These are phyloP conservation scores for Epipyxis sp. DNA, from an alignment of 108 stramenopile species.

Conservation along the genomic window DNA sequence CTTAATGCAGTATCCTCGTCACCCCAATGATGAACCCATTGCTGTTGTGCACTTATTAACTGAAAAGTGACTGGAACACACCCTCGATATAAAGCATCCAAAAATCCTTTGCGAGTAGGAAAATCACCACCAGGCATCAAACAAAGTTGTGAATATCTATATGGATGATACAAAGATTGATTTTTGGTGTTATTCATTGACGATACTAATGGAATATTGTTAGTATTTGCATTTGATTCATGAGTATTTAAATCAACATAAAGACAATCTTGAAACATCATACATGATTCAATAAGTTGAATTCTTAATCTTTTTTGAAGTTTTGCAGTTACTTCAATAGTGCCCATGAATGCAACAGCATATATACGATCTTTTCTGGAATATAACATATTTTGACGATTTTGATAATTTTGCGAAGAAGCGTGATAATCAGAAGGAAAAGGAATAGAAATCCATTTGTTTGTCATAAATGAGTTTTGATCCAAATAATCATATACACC, in stretches of 20 bases:
- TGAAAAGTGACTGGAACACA: conserved; percentile 18
- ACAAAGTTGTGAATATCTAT: background rate
- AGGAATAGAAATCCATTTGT: background rate
- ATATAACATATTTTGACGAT: background rate
- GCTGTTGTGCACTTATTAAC: background rate
- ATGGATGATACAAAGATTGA: background rate
- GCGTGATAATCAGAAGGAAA: conserved; percentile 8
- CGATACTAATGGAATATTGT: background rate
- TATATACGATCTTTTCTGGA: background rate
- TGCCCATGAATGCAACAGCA: background rate
- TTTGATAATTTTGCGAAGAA: background rate
- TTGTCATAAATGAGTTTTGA: background rate
- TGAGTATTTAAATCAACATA: background rate
- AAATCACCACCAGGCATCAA: conserved; percentile 19
- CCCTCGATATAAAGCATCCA: background rate
- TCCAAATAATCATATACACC: background rate
- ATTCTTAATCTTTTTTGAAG: background rate
- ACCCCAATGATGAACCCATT: background rate
- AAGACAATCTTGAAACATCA: background rate
- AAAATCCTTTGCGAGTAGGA: conserved; percentile 6
- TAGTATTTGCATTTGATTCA: background rate
- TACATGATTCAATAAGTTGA: background rate
- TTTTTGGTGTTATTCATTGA: background rate
- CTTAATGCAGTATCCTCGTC: background rate
- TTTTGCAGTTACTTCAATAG: background rate